Conservation (phyloP, 768 basidiomycete species). For the Leccinum subgranulosum region DNA sequence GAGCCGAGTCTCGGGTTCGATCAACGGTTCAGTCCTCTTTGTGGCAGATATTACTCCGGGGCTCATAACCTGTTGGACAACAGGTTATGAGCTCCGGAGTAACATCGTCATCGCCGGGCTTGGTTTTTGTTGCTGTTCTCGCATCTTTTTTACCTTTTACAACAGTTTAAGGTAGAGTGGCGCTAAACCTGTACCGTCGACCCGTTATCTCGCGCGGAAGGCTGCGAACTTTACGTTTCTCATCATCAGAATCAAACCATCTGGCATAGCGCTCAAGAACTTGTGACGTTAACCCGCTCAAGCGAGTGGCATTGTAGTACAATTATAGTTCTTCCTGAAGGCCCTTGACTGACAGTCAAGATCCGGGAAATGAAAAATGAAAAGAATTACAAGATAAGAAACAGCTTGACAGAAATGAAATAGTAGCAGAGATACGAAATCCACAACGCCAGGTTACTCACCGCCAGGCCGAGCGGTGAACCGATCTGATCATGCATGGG, state of each 20-base stretch:
- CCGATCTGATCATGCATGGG: constrained; percentile 13
- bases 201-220: not conserved
- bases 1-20: not conserved
- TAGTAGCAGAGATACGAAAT: constrained; percentile 3
- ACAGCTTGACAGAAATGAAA: constrained; percentile 7
- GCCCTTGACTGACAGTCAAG: not conserved
- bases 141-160: not conserved
- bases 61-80: constrained; percentile 24
- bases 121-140: constrained; percentile 2
- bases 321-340: not conserved
- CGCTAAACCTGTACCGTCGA: not conserved
- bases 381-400: constrained; percentile 1
- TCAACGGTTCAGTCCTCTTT: constrained; percentile 1
- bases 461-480: not conserved
- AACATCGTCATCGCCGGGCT: constrained; percentile 7
- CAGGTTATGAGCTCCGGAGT: constrained; percentile 16
- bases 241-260: not conserved
- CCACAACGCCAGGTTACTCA: not conserved
- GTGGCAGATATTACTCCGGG: constrained; percentile 20
- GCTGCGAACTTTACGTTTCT: not conserved
- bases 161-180: not conserved
- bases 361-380: constrained; percentile 7
- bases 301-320: not conserved
- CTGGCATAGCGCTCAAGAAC: not conserved
- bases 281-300: not conserved